Evolutionary conservation across 2,329 filamentous ascomycete species (phyloP).

Genomic region (Xenoacremonium recifei): DNA sequence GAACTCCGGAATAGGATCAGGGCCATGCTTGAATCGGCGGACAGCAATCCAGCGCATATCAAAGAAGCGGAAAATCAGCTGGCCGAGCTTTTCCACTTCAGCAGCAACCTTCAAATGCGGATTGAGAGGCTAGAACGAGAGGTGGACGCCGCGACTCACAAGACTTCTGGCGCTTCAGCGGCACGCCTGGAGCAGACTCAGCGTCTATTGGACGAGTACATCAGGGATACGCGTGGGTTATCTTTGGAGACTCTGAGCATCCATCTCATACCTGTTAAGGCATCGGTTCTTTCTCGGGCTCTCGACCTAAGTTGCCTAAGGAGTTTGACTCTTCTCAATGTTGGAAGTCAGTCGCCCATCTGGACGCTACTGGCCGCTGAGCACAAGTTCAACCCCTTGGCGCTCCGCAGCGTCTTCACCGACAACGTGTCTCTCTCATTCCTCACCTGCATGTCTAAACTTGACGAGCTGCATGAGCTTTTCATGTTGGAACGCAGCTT

Average conservation of each 20-base stretch:
- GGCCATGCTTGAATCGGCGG: constrained; percentile 21
- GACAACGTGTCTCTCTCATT: constrained; percentile 60
- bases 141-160: constrained; percentile 30
- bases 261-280: constrained; percentile 59
- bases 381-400: constrained; percentile 49
- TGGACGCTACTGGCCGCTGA: constrained; percentile 58
- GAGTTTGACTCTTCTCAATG: constrained; percentile 60
- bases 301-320: constrained; percentile 57
- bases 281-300: constrained; percentile 53
- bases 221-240: constrained; percentile 57
- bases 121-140: constrained; percentile 36
- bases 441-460: constrained; percentile 50
- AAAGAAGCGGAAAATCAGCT: constrained; percentile 25
- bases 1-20: constrained; percentile 30
- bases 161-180: constrained; percentile 19
- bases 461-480: constrained; percentile 55
- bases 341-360: constrained; percentile 59
- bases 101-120: constrained; percentile 33
- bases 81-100: constrained; percentile 27
- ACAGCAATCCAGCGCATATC: constrained; percentile 25
- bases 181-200: constrained; percentile 15
- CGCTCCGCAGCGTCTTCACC: constrained; percentile 58
- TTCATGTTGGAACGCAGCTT: constrained; percentile 55
- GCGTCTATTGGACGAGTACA: constrained; percentile 48
- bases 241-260: constrained; percentile 54